Evolutionary conservation across 2,329 filamentous ascomycete species (phyloP), one percentile per base, ranked within the genome.

Genomic region (Aspergillus eucalypticola): DNA sequence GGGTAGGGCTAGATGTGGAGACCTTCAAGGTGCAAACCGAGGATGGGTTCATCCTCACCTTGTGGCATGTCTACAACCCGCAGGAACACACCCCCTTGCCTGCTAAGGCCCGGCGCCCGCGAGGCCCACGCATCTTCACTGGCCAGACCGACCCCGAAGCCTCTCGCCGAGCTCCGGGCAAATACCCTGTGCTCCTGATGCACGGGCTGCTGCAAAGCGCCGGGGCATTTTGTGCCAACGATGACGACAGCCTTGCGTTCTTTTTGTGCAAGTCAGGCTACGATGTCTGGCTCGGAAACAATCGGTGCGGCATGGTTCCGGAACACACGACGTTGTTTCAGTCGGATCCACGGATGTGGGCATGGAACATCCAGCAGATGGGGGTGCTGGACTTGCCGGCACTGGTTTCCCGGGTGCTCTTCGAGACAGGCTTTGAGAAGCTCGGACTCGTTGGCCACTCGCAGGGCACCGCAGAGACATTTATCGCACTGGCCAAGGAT

Each of bases 251-350:
- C 25, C 83, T 97, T 7, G 93, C 94, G 0, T 97, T 97, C 76
- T 96, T 89, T 79, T 86, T 98, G 7, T 92, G 90, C 75, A 96
- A 96, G 76, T 88, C 90, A 0, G 93, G 93, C 1, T 97, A 92
- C 75, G 94, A 98, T 73, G 91, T 98, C 41, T 98, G 93, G 93
- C 82, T 97, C 15, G 94, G 94, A 4, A 96, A 96, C 77, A 97
- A 96, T 72, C 85, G 94, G 19, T 96, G 92, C 71, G 93, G 93
- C 1, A 92, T 95, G 75, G 80, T 84, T 0, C 93, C 94, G 0
- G 85, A 87, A 64, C 94, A 98, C 71, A 84, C 83, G 2, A 77
- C 88, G 21, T 83, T 97, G 41, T 77, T 85, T 2, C 87, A 90
- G 65, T 79, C 80, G 3, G 94, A 98, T 71, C 93, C 94, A 1